Evolutionary conservation across 495 filamentous ascomycete genomes (phyloP).

Genomic region (Mytilinidion resinicola): DNA sequence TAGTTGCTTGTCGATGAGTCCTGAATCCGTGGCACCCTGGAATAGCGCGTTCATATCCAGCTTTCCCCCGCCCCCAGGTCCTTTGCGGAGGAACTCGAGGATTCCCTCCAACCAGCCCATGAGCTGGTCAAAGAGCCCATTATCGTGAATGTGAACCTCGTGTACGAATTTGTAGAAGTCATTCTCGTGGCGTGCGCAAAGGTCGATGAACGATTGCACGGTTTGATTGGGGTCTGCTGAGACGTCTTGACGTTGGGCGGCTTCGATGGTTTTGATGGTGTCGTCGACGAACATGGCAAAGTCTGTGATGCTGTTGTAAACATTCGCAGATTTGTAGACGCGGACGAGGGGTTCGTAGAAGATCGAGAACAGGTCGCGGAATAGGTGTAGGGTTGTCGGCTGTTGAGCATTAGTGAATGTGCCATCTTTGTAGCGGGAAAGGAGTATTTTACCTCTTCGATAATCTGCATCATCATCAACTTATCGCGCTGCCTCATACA

Average conservation of each 20-base stretch:
- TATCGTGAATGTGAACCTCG: slow-evolving; percentile 96
- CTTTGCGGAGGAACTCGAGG: slow-evolving; percentile 82
- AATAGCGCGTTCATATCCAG: slow-evolving; percentile 93
- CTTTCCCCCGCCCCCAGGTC: slow-evolving; percentile 65
- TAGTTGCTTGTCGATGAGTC: slow-evolving; percentile 59
- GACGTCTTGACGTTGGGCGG: slow-evolving; percentile 83
- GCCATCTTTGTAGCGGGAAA: background rate
- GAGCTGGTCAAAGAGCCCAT: slow-evolving; percentile 87
- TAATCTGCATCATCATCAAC: slow-evolving; percentile 90
- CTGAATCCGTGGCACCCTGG: slow-evolving; percentile 62
- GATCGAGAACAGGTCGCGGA: slow-evolving; percentile 94
- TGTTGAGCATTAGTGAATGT: slow-evolving; percentile 12
- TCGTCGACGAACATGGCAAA: slow-evolving; percentile 91
- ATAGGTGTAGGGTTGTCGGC: slow-evolving; percentile 83
- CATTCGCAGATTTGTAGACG: slow-evolving; percentile 97
- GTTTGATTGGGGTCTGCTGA: slow-evolving; percentile 96
- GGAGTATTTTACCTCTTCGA: slow-evolving; percentile 60
- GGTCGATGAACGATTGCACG: slow-evolving; percentile 96
- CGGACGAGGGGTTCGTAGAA: slow-evolving; percentile 96
- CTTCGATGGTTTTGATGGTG: slow-evolving; percentile 80
- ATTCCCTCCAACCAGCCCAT: slow-evolving; percentile 99
- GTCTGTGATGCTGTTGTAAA: slow-evolving; percentile 93
- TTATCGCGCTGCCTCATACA: slow-evolving; percentile 91
- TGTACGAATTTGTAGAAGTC: slow-evolving; percentile 99
- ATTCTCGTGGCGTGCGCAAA: slow-evolving; percentile 88